phyloP scores from a whole-genome alignment of 1,284 basidiomycete species.

The Trametes pubescens region DNA sequence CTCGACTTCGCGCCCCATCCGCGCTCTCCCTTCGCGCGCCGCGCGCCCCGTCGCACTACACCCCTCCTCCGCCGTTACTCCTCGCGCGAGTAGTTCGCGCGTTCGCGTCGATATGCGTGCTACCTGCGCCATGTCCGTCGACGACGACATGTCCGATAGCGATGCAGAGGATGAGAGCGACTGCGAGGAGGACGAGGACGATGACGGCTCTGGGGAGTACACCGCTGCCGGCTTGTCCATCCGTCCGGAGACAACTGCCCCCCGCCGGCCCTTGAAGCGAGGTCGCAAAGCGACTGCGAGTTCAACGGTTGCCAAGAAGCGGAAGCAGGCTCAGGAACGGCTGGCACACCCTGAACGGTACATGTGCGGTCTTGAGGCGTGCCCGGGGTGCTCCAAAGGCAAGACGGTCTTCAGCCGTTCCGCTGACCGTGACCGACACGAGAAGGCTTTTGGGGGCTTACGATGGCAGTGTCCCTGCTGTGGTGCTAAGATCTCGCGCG shows the following conservation, averaged over 20 bases:
- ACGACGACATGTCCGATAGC: not conserved
- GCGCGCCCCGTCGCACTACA: not conserved
- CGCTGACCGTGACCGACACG: not conserved
- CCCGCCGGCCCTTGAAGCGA: no score
- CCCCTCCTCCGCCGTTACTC: not conserved
- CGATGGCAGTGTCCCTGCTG: no score
- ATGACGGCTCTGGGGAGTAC: constrained; percentile 21
- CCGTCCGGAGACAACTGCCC: no score
- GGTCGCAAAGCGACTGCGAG: no score
- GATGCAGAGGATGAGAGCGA: constrained; percentile 2
- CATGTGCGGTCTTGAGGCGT: no score
- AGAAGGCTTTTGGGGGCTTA: not conserved
- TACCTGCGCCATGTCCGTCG: not conserved
- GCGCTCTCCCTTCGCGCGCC: constrained; percentile 3
- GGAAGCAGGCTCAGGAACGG: no score
- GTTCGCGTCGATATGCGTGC: not conserved
- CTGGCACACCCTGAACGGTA: no score
- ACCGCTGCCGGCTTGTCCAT: not conserved
- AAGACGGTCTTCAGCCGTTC: not conserved
- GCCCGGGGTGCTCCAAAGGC: no score
- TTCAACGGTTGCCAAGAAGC: no score
- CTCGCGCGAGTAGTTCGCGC: not conserved
- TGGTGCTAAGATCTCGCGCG: no score
- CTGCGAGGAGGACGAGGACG: constrained; percentile 9
- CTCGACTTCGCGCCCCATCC: not conserved